phyloP scores from a whole-genome alignment of 371 early-diverging fungal genomes.

The Phascolomyces articulosus region DNA sequence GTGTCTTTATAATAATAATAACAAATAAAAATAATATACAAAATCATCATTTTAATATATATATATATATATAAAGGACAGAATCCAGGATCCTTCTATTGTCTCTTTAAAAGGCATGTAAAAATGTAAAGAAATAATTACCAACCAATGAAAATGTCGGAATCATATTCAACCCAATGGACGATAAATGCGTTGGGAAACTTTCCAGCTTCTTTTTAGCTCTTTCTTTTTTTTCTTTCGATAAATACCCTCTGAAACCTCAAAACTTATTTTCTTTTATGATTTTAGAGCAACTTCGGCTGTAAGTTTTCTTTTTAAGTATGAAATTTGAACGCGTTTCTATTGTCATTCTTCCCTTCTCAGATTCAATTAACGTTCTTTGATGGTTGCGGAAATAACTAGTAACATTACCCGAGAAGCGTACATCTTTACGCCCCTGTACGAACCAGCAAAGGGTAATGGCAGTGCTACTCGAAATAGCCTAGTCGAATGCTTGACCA shows the following conservation, averaged over 20 bases:
- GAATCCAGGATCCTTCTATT: too few species aligned
- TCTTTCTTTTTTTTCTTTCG: too few species aligned
- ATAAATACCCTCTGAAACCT: not conserved
- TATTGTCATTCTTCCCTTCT: too few species aligned
- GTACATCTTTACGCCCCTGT: constrained; percentile 43
- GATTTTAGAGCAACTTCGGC: constrained; percentile 31
- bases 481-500: constrained; percentile 24
- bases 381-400: not conserved
- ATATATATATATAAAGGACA: too few species aligned
- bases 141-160: too few species aligned
- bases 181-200: too few species aligned
- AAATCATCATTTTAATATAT: too few species aligned
- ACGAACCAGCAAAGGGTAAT: constrained; percentile 34
- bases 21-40: too few species aligned
- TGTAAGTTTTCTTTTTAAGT: constrained; percentile 23
- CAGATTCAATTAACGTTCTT: not conserved
- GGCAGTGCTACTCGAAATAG: not conserved
- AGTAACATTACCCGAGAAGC: constrained; percentile 37
- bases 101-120: too few species aligned
- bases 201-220: too few species aligned
- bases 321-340: not conserved
- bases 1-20: not conserved
- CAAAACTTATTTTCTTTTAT: constrained; percentile 3
- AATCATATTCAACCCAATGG: too few species aligned
- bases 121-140: too few species aligned